phyloP scores from a whole-genome alignment of 257 asterid genomes.

The Fraxinus excelsior region DNA sequence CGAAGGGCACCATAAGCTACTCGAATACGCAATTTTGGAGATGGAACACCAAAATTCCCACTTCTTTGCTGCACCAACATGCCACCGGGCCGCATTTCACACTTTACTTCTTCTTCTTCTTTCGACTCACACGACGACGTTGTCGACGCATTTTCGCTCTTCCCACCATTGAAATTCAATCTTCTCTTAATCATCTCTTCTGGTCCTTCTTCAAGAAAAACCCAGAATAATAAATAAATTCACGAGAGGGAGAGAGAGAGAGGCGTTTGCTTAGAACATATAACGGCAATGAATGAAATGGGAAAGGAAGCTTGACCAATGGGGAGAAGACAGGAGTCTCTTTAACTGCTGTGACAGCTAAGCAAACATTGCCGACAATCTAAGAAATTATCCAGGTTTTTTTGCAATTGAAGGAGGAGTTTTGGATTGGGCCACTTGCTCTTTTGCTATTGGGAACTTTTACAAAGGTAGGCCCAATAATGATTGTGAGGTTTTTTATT shows the following conservation, averaged over 20 bases:
- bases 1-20: slow-evolving; percentile 48
- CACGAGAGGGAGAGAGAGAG: background rate
- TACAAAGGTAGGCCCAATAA: slow-evolving; percentile 26
- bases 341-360: slow-evolving; percentile 42
- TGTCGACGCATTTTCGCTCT: slow-evolving; percentile 29
- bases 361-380: slow-evolving; percentile 56
- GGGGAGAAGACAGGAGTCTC: slow-evolving; percentile 28
- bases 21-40: slow-evolving; percentile 45
- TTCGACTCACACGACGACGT: slow-evolving; percentile 24
- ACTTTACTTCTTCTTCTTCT: slow-evolving; percentile 49
- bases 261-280: slow-evolving; percentile 24
- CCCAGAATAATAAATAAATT: background rate
- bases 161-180: slow-evolving; percentile 31
- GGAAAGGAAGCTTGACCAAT: slow-evolving; percentile 21
- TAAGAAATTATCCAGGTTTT: slow-evolving; percentile 23
- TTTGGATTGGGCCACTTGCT: slow-evolving; percentile 44
- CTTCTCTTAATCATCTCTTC: slow-evolving; percentile 42
- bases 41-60: slow-evolving; percentile 26
- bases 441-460: slow-evolving; percentile 11
- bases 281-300: slow-evolving; percentile 28
- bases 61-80: slow-evolving; percentile 70
- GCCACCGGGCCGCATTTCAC: slow-evolving; percentile 77
- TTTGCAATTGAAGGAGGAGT: slow-evolving; percentile 30
- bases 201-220: background rate
- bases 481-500: slow-evolving; percentile 3